Base-by-base conservation (phyloP, 78 protist genomes). In the Anaeramoeba flamelloides region DNA sequence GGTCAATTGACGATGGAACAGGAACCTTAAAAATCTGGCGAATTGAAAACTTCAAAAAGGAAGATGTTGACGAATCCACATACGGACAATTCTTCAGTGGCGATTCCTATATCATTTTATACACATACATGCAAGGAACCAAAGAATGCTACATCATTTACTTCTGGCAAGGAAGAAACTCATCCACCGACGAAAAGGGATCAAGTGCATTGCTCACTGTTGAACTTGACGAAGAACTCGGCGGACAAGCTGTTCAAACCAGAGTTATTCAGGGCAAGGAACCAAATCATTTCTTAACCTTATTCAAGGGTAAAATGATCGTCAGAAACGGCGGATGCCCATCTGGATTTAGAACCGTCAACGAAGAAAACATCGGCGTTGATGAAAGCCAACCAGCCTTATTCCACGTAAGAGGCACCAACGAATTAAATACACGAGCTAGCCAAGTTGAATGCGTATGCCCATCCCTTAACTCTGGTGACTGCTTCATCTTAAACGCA, bases 381-480 rank as follows among this genome's bases (percentile, higher is more conserved):
- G n/a, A 76, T 22, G 74, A 0, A 4, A 81, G 77, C 32, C 81
- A 77, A 2, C 38, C 75, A 34, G 0, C 79, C n/a, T 83, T 86
- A 36, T 86, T 53, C 83, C 89, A 86, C 65, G 85, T 86, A 33
- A 4, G 39, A 36, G 89, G 89, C 74, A 36, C 41, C 36, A 0
- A 31, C 37, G 0, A 8, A 17, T 33, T 0, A 30, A 0, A 0
- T 64, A 82, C 84, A 12, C 1, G 81, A 17, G 86, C 84, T 12
- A 77, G 32, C 2, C 86, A 83, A 69, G 83, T 76, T 1, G 77
- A 81, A n/a, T n/a, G n/a, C n/a, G n/a, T n/a, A n/a, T n/a, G n/a
- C n/a, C n/a, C n/a, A n/a, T n/a, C 81, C 33, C 84, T 88, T 65
- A 85, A 85, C 86, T 64, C 84, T 17, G 79, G 83, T 38, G 91